Percentiles rank a stretch among this genome's conserved stretches.
Conservation (phyloP, 148 eudicot species). For the Heliosperma pusillum region DNA sequence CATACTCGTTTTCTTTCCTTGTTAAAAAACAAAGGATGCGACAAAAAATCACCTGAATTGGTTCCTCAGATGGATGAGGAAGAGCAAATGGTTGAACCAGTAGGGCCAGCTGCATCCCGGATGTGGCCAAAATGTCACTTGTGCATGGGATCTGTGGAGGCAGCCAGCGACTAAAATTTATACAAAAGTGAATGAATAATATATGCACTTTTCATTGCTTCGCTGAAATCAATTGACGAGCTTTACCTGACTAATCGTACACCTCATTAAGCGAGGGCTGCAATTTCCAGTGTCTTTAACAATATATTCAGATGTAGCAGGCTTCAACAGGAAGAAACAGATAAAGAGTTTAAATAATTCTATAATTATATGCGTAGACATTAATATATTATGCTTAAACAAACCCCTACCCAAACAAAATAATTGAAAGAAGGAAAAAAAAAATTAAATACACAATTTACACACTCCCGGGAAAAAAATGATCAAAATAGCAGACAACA, state of each 20-base stretch:
- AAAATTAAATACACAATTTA: background rate
- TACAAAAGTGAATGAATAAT: background rate
- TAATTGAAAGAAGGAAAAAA: background rate
- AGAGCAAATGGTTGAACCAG: conserved; percentile 94
- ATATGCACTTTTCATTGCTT: background rate
- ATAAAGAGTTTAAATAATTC: background rate
- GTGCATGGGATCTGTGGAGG: conserved; percentile 76
- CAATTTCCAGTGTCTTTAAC: conserved; percentile 92
- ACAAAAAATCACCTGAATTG: conserved; percentile 54
- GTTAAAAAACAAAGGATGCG: background rate
- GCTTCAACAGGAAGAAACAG: conserved; percentile 19
- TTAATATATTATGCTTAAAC: background rate
- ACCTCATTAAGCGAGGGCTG: conserved; percentile 92
- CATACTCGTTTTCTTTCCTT: background rate
- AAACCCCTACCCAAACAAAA: background rate
- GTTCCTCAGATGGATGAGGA: conserved; percentile 95
- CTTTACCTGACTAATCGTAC: conserved; percentile 85
- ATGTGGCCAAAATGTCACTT: conserved; percentile 73
- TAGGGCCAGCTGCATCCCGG: conserved; percentile 93
- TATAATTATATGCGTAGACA: background rate
- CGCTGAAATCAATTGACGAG: background rate
- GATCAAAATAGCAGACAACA: background rate
- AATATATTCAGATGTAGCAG: conserved; percentile 72
- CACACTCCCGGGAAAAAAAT: background rate
- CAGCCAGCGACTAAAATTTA: conserved; percentile 14